These are phyloP conservation scores for Neostapfia colusana DNA, from an alignment of 176 grass and related monocot species.

Conservation along the genomic window DNA sequence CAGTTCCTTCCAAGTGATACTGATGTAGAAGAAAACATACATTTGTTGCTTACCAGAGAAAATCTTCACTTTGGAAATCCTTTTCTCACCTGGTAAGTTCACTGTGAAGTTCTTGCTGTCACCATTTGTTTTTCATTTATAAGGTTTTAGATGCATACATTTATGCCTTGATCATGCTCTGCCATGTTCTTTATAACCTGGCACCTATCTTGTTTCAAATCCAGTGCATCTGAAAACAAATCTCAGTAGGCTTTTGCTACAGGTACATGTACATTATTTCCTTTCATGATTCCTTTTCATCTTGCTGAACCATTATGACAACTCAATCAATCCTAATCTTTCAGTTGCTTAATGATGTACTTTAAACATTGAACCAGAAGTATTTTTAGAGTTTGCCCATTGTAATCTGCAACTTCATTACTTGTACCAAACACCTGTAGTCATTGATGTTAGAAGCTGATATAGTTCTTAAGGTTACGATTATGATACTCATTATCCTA, in stretches of 20 bases:
- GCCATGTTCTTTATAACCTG: not conserved
- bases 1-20: conserved; percentile 58
- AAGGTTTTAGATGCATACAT: not conserved
- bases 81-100: conserved; percentile 61
- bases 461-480: not conserved
- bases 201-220: not conserved
- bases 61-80: conserved; percentile 56
- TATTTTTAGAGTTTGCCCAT: not conserved
- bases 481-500: not conserved
- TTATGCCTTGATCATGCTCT: not conserved
- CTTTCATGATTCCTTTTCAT: not conserved
- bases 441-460: not conserved
- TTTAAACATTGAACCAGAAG: not conserved
- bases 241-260: conserved; percentile 7
- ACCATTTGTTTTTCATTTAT: not conserved
- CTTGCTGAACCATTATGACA: not conserved
- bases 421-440: not conserved
- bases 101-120: not conserved
- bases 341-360: not conserved
- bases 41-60: conserved; percentile 49
- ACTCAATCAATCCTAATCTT: not conserved
- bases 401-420: conserved; percentile 1
- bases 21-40: conserved; percentile 56
- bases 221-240: not conserved
- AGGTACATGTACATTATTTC: not conserved